Evolutionary conservation across 2,329 filamentous ascomycete species (phyloP), one percentile per base, ranked within the genome.

Genomic region (Leptographium galeiforme): DNA sequence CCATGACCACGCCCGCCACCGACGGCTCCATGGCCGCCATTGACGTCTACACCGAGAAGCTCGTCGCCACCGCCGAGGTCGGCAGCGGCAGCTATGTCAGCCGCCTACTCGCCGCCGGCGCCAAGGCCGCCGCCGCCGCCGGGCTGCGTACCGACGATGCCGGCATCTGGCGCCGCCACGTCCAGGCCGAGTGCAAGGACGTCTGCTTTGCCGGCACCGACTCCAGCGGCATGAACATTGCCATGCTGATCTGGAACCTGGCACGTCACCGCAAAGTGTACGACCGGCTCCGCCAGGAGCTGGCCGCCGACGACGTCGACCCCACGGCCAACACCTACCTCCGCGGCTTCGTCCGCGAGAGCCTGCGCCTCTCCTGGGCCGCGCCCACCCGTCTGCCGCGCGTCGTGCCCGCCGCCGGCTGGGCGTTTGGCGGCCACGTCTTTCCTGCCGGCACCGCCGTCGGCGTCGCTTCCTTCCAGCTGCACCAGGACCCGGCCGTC

Each of bases 401-500:
- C 6, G 16, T 52, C 3, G 56, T 56, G 5, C 53, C 56, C 1
- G 40, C 49, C 1, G 41, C 47, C 2, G 56, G 56, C 32, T 57
- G 56, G 56, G 6, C 19, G 0, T 56, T 43, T 19, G n/a, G 58
- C 44, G 62, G 58, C 19, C 56, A 57, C 43, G 18, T 45, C 8
- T 59, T 64, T 12, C 60, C 61, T 0, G 51, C 60, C 10, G 58
- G 57, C n/a, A 61, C 61, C 0, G 46, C 56, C 0, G 62, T 63
- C 2, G 57, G 59, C n/a, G 59, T 61, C 32, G 51, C 59, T 8
- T 56, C 61, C 0, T 56, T 56, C 33, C 47, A 56, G 47, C 46
- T 58, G 25, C 60, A 61, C 47, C 57, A 60, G 47, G 55, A 62
- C 33, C 50, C 57, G 11, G 18, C 18, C 6, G 51, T 61, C 16